Base-by-base conservation (phyloP, 257 asterid genomes). In the Scutellaria barbata region DNA sequence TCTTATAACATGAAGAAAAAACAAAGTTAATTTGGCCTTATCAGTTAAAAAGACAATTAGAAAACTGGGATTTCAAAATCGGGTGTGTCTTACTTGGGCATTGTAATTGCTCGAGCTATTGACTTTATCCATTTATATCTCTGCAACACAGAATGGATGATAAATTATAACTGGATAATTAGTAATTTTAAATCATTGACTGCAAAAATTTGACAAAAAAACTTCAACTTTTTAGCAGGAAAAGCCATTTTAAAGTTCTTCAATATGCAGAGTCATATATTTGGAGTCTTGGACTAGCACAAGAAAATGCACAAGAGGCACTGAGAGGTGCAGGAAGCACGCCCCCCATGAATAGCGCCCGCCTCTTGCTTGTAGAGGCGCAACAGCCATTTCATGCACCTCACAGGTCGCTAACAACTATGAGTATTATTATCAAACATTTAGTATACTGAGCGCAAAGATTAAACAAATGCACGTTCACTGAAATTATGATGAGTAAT, bases 21-120 rank as follows among this genome's bases (percentile, higher is more conserved):
- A 67, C 30, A 16, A 37, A 33, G 45, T 17, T 22, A 56, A 55
- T 69, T 42, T 25, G 42, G 30, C 56, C 14, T 42, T 42, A 42
- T 20, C 65, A 55, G 42, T 18, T 55, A 41, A 58, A 45, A 18
- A 50, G 57, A 37, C 10, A 59, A 47, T 37, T 57, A 50, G 25
- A 41, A 18, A 65, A 63, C 51, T 8, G 5, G 47, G 60, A 66
- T 56, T 45, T 37, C 62, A 43, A 18, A n/a, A 25, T 8, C 55
- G 48, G 68, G 55, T 10, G 14, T 54, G 51, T 35, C 73, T 74
- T 74, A 74, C 73, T 65, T 74, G 67, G 68, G 61, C 7, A 56
- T 46, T 46, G 68, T 20, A 13, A 55, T 39, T 66, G 43, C 45
- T 65, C 14, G 43, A 53, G 68, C 68, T 57, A 10, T 16, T 56